These are phyloP conservation scores for Cylindrotheca closterium DNA, from an alignment of 108 stramenopile species.

Conservation along the genomic window DNA sequence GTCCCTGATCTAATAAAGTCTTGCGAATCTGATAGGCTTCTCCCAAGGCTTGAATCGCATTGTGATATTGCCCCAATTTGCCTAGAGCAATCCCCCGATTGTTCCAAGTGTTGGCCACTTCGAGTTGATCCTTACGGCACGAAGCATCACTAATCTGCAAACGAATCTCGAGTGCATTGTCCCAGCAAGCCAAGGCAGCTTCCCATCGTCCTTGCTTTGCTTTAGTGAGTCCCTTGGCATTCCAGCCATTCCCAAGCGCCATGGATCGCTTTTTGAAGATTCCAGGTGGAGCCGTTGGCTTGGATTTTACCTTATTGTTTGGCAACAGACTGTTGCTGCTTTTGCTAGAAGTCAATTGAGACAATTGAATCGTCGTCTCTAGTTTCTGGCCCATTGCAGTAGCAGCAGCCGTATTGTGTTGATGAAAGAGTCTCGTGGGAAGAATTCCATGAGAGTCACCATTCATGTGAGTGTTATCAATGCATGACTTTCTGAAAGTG, in stretches of 20 bases:
- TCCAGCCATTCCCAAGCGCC: conserved; percentile 24
- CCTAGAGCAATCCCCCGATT: conserved; percentile 52
- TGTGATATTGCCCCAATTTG: conserved; percentile 19
- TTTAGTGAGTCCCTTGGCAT: conserved; percentile 24
- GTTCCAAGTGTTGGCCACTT: conserved; percentile 46
- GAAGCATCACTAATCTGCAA: neutral
- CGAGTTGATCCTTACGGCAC: conserved; percentile 2
- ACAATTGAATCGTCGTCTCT: too few species aligned
- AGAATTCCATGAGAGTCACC: too few species aligned
- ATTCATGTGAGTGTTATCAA: too few species aligned
- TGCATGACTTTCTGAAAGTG: too few species aligned
- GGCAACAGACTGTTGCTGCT: neutral
- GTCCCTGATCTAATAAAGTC: neutral
- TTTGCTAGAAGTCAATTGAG: neutral
- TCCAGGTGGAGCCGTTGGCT: neutral
- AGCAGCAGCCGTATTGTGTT: neutral
- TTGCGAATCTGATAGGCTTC: conserved; percentile 24
- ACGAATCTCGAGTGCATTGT: conserved; percentile 38
- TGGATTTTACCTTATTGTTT: too few species aligned
- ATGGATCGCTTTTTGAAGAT: conserved; percentile 6
- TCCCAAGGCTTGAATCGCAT: conserved; percentile 27
- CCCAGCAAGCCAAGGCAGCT: conserved; percentile 28
- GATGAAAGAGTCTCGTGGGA: neutral
- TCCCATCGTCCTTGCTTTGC: conserved; percentile 20
- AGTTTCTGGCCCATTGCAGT: neutral